A percentile compares a stretch with the other conserved stretches of the same genome.
phyloP scores from a whole-genome alignment of 768 basidiomycete genomes.

The Russula foetens region DNA sequence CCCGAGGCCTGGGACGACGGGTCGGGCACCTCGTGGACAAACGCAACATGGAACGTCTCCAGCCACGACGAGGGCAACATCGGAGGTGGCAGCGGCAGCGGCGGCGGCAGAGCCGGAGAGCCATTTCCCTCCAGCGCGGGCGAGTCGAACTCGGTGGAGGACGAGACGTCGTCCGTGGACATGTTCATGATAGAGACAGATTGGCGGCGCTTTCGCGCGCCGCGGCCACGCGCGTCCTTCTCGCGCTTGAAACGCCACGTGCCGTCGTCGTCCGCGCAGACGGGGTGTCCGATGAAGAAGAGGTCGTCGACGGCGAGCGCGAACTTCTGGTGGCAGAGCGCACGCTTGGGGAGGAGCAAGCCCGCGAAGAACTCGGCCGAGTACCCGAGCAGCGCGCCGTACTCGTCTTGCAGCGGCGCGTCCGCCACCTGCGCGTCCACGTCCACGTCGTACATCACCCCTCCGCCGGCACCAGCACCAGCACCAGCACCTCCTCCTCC shows the following conservation, averaged over 20 bases:
- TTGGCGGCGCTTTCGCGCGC: constrained; percentile 37
- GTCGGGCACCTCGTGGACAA: constrained; percentile 86
- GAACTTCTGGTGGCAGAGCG: constrained; percentile 90
- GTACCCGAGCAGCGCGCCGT: constrained; percentile 71
- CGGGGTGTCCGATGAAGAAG: constrained; percentile 91
- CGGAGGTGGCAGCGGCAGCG: background rate
- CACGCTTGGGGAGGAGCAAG: constrained; percentile 66
- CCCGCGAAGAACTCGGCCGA: constrained; percentile 73
- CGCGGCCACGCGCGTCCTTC: constrained; percentile 44
- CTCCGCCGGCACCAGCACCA: constrained; percentile 7
- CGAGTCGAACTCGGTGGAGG: constrained; percentile 30
- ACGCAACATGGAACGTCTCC: constrained; percentile 75
- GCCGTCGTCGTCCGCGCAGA: constrained; percentile 67
- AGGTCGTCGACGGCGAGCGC: constrained; percentile 88
- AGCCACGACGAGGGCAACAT: constrained; percentile 38
- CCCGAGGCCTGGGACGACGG: constrained; percentile 77
- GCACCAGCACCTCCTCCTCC: background rate
- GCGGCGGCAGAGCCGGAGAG: too few relatives aligned
- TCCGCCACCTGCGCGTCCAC: constrained; percentile 20
- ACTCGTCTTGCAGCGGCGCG: constrained; percentile 34
- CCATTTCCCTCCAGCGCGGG: background rate
- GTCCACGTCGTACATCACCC: constrained; percentile 26
- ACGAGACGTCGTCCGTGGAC: constrained; percentile 17
- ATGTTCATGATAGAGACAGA: constrained; percentile 16
- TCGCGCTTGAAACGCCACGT: constrained; percentile 70